Conservation (phyloP, 768 basidiomycete species). For the Melanogaster broomeanus region DNA sequence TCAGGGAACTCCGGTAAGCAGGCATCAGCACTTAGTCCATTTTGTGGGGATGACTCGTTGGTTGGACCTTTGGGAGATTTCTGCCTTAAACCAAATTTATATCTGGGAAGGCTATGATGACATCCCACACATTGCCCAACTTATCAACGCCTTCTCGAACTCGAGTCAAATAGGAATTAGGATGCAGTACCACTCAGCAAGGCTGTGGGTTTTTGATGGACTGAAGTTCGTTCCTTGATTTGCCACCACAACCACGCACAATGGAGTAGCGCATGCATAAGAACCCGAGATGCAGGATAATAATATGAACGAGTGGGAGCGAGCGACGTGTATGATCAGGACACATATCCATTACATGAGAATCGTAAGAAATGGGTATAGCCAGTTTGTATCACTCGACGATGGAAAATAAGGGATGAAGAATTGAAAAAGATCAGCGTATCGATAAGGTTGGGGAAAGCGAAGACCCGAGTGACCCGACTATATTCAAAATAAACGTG, state of each 20-base stretch:
- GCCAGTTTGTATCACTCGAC: constrained; percentile 6
- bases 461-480: constrained; percentile 5
- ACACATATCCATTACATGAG: constrained; percentile 19
- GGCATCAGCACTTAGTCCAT: no score
- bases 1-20: no score
- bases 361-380: constrained; percentile 21
- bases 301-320: neutral
- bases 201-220: neutral
- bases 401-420: neutral
- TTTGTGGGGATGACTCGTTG: no score
- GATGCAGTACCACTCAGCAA: no score
- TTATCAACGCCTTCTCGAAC: no score
- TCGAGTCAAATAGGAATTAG: no score
- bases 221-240: neutral
- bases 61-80: no score
- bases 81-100: no score
- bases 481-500: constrained; percentile 5
- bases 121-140: neutral
- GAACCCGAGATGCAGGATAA: no score
- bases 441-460: neutral
- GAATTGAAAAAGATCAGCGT: constrained; percentile 9
- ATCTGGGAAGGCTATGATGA: no score
- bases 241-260: neutral
- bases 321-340: constrained; percentile 8
- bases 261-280: no score